phyloP scores from a whole-genome alignment of 371 early-diverging fungal species.

The Saksenaea vasiformis region DNA sequence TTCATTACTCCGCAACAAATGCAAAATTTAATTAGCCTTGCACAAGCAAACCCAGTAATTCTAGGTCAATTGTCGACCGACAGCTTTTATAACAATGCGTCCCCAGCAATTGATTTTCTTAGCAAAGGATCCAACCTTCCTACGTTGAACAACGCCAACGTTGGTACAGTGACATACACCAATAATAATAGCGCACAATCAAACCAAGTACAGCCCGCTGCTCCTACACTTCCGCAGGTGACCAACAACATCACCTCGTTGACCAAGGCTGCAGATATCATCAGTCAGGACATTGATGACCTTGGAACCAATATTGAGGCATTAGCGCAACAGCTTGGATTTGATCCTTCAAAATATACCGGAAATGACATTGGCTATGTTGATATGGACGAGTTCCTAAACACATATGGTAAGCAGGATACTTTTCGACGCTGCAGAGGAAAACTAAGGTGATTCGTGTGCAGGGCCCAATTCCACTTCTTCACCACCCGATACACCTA shows the following conservation, averaged over 20 bases:
- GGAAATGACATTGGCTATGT: conserved; percentile 21
- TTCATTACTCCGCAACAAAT: conserved; percentile 8
- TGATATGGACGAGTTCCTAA: conserved; percentile 37
- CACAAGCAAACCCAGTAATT: conserved; percentile 32
- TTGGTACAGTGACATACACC: background rate
- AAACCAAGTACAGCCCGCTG: background rate
- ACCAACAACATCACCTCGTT: conserved; percentile 25
- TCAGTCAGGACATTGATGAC: conserved; percentile 41
- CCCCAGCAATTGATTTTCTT: background rate
- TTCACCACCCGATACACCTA: background rate
- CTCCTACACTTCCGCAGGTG: conserved; percentile 14
- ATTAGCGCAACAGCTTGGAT: conserved; percentile 44
- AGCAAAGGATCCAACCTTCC: background rate
- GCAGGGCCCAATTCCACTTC: background rate
- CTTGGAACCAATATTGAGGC: conserved; percentile 37
- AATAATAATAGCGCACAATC: background rate
- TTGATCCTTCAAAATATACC: conserved; percentile 26
- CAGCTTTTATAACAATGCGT: background rate
- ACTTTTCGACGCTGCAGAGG: background rate
- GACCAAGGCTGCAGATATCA: conserved; percentile 28
- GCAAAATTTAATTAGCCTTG: conserved; percentile 30
- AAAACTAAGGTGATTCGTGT: background rate
- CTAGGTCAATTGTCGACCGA: conserved; percentile 27
- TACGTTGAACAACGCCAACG: background rate
- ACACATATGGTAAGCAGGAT: conserved; percentile 35